Conservation (phyloP, 805 yeast genomes). For the Wickerhamomyces ciferrii region DNA sequence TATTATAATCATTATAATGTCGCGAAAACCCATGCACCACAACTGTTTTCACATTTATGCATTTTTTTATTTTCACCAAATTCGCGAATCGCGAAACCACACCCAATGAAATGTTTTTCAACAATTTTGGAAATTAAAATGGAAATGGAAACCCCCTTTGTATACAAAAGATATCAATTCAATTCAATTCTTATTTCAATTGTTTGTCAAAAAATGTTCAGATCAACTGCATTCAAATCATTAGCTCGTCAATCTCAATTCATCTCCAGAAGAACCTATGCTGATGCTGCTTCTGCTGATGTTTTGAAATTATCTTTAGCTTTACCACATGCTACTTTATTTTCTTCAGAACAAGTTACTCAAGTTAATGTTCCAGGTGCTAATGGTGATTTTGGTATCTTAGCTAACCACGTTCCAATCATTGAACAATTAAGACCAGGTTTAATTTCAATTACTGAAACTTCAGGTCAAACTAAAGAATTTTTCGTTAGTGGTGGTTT, state of each 20-base stretch:
- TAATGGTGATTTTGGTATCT: slow-evolving; percentile 93
- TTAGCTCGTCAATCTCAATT: slow-evolving; percentile 35
- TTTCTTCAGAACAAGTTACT: slow-evolving; percentile 39
- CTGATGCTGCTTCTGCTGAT: slow-evolving; percentile 66
- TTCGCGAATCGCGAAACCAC: background rate
- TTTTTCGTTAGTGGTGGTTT: slow-evolving; percentile 95
- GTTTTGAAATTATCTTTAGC: slow-evolving; percentile 85
- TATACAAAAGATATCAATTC: background rate
- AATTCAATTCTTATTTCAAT: background rate
- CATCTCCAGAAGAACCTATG: slow-evolving; percentile 77
- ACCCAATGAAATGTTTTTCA: slow-evolving; percentile 1
- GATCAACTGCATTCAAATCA: slow-evolving; percentile 21
- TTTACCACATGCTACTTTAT: slow-evolving; percentile 76
- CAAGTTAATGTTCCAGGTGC: slow-evolving; percentile 95
- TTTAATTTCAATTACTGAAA: slow-evolving; percentile 83
- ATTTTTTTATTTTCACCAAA: too few species aligned
- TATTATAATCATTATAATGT: background rate
- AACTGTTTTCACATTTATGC: too few species aligned
- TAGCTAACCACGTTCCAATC: slow-evolving; percentile 96
- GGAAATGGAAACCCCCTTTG: background rate
- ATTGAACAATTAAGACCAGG: slow-evolving; percentile 97
- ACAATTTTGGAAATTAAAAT: background rate
- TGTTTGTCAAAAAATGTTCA: slow-evolving; percentile 17
- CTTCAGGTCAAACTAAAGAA: slow-evolving; percentile 65
- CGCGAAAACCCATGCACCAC: too few species aligned